Evolutionary conservation across 768 basidiomycete species (phyloP), one percentile per base, ranked within the genome.

Genomic region (Mycena maculata): DNA sequence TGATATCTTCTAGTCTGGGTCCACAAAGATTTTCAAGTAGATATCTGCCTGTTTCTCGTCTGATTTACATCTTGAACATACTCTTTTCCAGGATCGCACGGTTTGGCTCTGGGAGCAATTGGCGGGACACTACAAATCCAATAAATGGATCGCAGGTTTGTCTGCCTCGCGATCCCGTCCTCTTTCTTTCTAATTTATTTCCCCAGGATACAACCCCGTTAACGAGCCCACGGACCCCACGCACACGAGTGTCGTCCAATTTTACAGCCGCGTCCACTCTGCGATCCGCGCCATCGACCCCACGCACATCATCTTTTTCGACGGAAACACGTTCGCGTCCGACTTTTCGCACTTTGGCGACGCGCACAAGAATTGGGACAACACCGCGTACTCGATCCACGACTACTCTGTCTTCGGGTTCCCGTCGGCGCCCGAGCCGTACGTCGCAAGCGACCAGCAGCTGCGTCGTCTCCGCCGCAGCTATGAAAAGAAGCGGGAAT

Each of bases 11-110:
- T 56, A 86, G 88, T 94, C 82, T 95, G 92, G 91, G 86, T 85
- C 54, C 91, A 94, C 83, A 93, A 88, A 70, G 92, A 94, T 76
- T 92, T n/a, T n/a, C n/a, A n/a, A n/a, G n/a, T n/a, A n/a, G n/a
- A n/a, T n/a, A n/a, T n/a, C n/a, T n/a, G n/a, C n/a, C n/a, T n/a
- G n/a, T n/a, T n/a, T n/a, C n/a, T n/a, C n/a, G n/a, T n/a, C n/a
- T n/a, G n/a, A n/a, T n/a, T n/a, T n/a, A n/a, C n/a, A n/a, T n/a
- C n/a, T n/a, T n/a, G n/a, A n/a, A n/a, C n/a, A n/a, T n/a, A n/a
- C n/a, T n/a, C n/a, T n/a, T n/a, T n/a, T 93, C 83, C 93, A 94
- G 75, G 91, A 95, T 77, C 88, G 93, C 2, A 78, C 85, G 12
- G 76, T 93, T 57, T 90, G 90, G 88, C 85, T 95, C 42, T 95